Evolutionary conservation across 1,139 yeast genomes (phyloP).

Genomic region (Scheffersomyces cryptocercus): DNA sequence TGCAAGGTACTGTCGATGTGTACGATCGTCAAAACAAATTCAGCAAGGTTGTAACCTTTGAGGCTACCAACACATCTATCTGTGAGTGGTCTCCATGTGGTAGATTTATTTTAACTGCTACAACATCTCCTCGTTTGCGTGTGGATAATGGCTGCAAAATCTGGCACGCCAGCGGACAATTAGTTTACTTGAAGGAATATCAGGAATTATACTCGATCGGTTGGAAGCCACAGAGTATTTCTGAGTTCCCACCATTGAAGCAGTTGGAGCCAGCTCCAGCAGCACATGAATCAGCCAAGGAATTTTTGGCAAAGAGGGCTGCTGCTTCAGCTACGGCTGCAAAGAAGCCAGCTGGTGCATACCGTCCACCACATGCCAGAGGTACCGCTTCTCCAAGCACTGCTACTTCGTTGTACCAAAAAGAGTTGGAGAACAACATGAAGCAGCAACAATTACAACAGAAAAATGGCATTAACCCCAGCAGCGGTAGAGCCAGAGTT

Average conservation of each 20-base stretch:
- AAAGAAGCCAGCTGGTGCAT: constrained; percentile 76
- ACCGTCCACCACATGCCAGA: constrained; percentile 95
- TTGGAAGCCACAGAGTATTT: constrained; percentile 81
- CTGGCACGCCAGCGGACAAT: constrained; percentile 89
- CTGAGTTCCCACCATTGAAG: constrained; percentile 59
- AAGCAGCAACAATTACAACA: constrained; percentile 15
- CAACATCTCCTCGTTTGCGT: constrained; percentile 94
- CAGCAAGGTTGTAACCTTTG: constrained; percentile 74
- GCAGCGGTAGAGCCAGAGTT: constrained; percentile 28
- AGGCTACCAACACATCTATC: constrained; percentile 91
- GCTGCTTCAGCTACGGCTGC: constrained; percentile 37
- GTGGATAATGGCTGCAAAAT: constrained; percentile 94
- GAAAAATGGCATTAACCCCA: constrained; percentile 22
- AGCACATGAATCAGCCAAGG: constrained; percentile 69
- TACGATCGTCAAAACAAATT: constrained; percentile 91
- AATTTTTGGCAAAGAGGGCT: constrained; percentile 49
- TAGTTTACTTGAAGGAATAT: constrained; percentile 76
- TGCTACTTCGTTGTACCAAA: constrained; percentile 56
- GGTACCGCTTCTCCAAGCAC: constrained; percentile 35
- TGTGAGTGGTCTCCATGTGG: constrained; percentile 99
- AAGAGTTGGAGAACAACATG: constrained; percentile 41
- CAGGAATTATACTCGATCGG: constrained; percentile 76
- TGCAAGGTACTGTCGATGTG: constrained; percentile 95
- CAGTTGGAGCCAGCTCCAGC: constrained; percentile 59
- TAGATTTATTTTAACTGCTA: constrained; percentile 87